phyloP scores from a whole-genome alignment of 169 alveolate species.

The Haemoproteus tartakovskyi region DNA sequence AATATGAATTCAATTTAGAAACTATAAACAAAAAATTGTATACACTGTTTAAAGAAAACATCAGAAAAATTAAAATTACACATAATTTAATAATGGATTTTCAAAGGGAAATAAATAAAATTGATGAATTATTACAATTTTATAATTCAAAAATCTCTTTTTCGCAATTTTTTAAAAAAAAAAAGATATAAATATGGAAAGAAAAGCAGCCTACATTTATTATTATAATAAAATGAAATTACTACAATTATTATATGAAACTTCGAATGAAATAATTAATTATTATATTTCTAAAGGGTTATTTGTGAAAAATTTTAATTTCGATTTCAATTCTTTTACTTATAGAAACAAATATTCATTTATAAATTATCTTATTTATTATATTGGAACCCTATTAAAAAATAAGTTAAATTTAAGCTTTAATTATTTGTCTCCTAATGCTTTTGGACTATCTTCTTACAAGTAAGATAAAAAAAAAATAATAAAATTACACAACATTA shows the following conservation, averaged over 20 bases:
- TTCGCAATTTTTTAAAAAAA: slow-evolving; percentile 2
- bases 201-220: slow-evolving; percentile 20
- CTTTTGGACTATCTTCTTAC: slow-evolving; percentile 62
- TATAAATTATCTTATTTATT: slow-evolving; percentile 7
- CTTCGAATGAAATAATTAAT: slow-evolving; percentile 17
- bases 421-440: slow-evolving; percentile 58
- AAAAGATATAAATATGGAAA: not conserved
- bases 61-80: slow-evolving; percentile 20
- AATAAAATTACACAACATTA: too few species aligned
- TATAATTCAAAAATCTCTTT: slow-evolving; percentile 14
- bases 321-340: slow-evolving; percentile 10
- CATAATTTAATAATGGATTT: slow-evolving; percentile 8
- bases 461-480: too few species aligned
- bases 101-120: slow-evolving; percentile 15
- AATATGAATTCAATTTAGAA: slow-evolving; percentile 22
- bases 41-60: slow-evolving; percentile 14
- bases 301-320: slow-evolving; percentile 25
- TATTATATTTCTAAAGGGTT: slow-evolving; percentile 52
- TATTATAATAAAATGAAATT: slow-evolving; percentile 8
- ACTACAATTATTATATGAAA: slow-evolving; percentile 18
- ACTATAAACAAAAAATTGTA: slow-evolving; percentile 3
- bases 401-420: slow-evolving; percentile 37
- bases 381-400: slow-evolving; percentile 1
- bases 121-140: slow-evolving; percentile 12
- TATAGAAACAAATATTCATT: slow-evolving; percentile 15